Conservation (phyloP, 176 grass and related monocot species). For the Rhipidocladum racemiflorum region DNA sequence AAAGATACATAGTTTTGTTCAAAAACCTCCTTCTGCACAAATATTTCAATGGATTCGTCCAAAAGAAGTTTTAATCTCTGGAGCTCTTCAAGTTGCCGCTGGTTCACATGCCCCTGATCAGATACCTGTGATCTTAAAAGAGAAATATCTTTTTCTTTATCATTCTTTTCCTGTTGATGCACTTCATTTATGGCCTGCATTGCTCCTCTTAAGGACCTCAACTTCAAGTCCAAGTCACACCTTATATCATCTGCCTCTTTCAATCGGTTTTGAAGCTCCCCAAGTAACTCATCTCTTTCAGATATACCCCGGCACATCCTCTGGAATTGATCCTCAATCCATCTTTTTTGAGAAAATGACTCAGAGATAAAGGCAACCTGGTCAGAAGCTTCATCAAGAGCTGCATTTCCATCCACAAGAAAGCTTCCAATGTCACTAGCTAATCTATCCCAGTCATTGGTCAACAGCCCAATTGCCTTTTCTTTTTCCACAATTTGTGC, state of each 20-base stretch:
- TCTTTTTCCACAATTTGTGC: conserved; percentile 54
- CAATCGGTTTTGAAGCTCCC: conserved; percentile 77
- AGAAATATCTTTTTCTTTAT: conserved; percentile 65
- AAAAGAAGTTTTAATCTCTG: conserved; percentile 37
- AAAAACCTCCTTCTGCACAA: conserved; percentile 59
- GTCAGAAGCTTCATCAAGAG: conserved; percentile 69
- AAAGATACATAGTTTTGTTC: conserved; percentile 45
- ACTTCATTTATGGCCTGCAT: conserved; percentile 76
- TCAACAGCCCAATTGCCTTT: conserved; percentile 46
- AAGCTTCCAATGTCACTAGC: conserved; percentile 66
- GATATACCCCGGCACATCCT: conserved; percentile 66
- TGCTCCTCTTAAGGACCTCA: conserved; percentile 85
- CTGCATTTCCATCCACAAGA: conserved; percentile 66
- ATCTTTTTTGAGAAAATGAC: conserved; percentile 59
- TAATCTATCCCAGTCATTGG: conserved; percentile 66
- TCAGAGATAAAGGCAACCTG: conserved; percentile 51
- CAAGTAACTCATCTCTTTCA: conserved; percentile 73
- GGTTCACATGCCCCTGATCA: conserved; percentile 38
- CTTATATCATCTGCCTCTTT: conserved; percentile 76
- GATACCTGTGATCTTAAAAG: conserved; percentile 50
- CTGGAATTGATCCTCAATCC: conserved; percentile 62
- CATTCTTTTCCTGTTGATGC: conserved; percentile 67
- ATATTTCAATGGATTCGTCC: conserved; percentile 54
- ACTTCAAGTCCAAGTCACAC: conserved; percentile 75
- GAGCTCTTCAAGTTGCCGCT: conserved; percentile 34